Conservation (phyloP, 768 basidiomycete genomes). For the Sarcodon aspratus region DNA sequence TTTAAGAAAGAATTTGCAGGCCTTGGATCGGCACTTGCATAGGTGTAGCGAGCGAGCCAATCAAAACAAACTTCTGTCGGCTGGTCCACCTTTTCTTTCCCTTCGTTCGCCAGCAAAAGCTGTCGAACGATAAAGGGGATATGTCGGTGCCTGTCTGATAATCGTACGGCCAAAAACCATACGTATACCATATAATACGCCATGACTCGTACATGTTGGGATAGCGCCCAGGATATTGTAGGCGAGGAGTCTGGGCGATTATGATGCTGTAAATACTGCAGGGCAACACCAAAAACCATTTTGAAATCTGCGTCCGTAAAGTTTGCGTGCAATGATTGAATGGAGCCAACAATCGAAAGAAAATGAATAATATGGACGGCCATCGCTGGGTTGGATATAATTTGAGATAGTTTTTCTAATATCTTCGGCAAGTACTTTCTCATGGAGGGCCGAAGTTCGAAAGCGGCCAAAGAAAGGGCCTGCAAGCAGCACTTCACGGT, state of each 20-base stretch:
- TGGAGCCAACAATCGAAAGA: constrained; percentile 76
- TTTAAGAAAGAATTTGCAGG: constrained; percentile 71
- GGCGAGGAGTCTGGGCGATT: constrained; percentile 49
- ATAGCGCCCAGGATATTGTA: constrained; percentile 71
- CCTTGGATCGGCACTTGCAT: constrained; percentile 86
- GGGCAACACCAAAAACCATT: constrained; percentile 87
- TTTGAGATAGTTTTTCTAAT: constrained; percentile 79
- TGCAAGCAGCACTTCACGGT: constrained; percentile 87
- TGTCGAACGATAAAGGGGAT: constrained; percentile 81
- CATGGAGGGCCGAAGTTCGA: constrained; percentile 76
- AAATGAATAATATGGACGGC: constrained; percentile 95
- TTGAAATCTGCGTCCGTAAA: constrained; percentile 87
- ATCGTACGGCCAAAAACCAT: constrained; percentile 87
- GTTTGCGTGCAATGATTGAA: constrained; percentile 72
- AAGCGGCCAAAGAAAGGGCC: constrained; percentile 77
- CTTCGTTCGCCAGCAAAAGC: constrained; percentile 78
- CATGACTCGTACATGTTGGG: constrained; percentile 83
- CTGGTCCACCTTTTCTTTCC: constrained; percentile 63
- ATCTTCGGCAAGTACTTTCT: constrained; percentile 72
- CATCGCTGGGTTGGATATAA: constrained; percentile 90
- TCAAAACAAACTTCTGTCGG: constrained; percentile 96
- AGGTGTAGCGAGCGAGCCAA: constrained; percentile 92
- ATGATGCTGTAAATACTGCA: constrained; percentile 90
- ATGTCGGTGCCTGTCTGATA: constrained; percentile 71
- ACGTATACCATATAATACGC: constrained; percentile 87